A percentile compares a stretch with the other conserved stretches of the same genome.
These are phyloP conservation scores for Sinapis alba DNA, from an alignment of 441 rosid species.

Conservation along the genomic window DNA sequence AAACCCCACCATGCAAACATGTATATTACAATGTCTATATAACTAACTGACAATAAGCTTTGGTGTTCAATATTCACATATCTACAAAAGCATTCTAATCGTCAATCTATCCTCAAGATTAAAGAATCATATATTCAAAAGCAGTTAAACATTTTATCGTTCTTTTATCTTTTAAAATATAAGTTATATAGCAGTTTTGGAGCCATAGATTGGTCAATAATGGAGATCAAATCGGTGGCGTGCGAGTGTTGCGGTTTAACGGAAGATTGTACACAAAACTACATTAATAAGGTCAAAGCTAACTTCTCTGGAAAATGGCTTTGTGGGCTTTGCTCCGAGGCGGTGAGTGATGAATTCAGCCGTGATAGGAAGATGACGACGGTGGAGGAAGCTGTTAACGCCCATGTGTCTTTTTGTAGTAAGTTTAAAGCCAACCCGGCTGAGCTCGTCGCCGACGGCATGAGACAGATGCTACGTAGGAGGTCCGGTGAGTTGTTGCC, in stretches of 20 bases:
- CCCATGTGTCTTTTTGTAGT: conserved; percentile 94
- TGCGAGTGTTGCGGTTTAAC: conserved; percentile 91
- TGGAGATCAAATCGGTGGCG: conserved; percentile 86
- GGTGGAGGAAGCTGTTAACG: conserved; percentile 85
- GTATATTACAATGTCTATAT: conserved; percentile 12
- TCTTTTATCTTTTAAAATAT: background rate
- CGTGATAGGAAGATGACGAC: conserved; percentile 44
- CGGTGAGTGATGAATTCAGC: conserved; percentile 73
- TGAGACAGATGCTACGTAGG: conserved; percentile 96
- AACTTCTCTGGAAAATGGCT: conserved; percentile 94
- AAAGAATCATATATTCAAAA: conserved; percentile 3
- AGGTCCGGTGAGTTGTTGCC: conserved; percentile 68
- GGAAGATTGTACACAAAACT: conserved; percentile 91
- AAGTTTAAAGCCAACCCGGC: conserved; percentile 89
- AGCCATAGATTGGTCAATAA: conserved; percentile 23
- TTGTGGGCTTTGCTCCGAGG: conserved; percentile 95
- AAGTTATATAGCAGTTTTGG: background rate
- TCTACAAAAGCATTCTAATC: conserved; percentile 10
- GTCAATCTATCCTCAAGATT: background rate
- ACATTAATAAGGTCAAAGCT: conserved; percentile 69
- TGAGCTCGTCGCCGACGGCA: conserved; percentile 84
- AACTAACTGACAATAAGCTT: conserved; percentile 22
- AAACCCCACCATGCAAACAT: conserved; percentile 36
- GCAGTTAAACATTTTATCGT: background rate
- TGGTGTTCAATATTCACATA: conserved; percentile 17